Base-by-base conservation (phyloP, 768 basidiomycete species). In the Phallus indusiatus region DNA sequence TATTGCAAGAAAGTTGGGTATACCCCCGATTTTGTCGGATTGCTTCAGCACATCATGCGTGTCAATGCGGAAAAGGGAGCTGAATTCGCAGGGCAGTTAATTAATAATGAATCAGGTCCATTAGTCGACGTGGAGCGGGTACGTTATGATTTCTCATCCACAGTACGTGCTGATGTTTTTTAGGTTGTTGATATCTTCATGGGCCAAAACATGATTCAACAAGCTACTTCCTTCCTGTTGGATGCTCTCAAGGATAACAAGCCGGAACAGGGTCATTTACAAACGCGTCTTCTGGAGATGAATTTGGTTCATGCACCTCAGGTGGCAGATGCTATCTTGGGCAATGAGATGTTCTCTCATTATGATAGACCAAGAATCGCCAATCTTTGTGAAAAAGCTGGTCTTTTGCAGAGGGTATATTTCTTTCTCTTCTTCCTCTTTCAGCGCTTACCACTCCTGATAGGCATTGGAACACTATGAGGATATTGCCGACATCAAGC, bases 191-290 rank as follows among this genome's bases (percentile, higher is more conserved):
- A 99, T 67, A 96, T 98, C 66, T 98, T 99, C 78, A 96, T 97
- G 93, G 88, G 89, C 0, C 94, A 96, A 70, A 98, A 97, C 74
- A 92, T 98, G 93, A 94, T 98, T 60, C 96, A 98, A 71, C 95
- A 94, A 18, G 96, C 96, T 5, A 99, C 96, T 0, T 94, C 93
- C 1, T 98, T 99, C 85, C 76, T 98, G 52, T 75, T 99, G 60
- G 96, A 98, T 68, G 96, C 94, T 20, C 78, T 99, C 66, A 98
- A 99, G 76, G 96, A 99, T 58, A 98, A 99, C 77, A 89, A 89
- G 69, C 90, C 94, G 0, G 96, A 99, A 71, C 95, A 99, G 69
- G 95, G 84, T 0, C 93, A 88, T 64, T 76, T 99, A 14, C 96
- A 99, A 73, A 99, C 96, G 0, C 88, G 94, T 61, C 81, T 99